A percentile compares a stretch with the other conserved stretches of the same genome.
phyloP scores from a whole-genome alignment of 192 early-diverging fungal genomes.

The Rhizoclosmatium sp. region DNA sequence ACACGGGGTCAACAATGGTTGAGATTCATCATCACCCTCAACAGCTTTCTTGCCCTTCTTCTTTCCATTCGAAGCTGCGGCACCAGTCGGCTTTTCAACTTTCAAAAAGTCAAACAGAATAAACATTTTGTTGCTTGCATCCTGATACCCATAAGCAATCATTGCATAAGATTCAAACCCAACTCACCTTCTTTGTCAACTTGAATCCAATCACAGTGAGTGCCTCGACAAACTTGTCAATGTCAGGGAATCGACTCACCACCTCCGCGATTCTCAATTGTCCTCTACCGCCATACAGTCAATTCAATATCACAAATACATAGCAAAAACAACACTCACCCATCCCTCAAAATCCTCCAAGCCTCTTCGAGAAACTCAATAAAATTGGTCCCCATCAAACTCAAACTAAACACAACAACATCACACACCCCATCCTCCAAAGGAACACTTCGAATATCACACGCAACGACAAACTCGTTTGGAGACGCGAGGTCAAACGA shows the following conservation, averaged over 20 bases:
- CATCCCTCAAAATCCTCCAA: conserved; percentile 78
- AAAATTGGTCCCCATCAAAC: conserved; percentile 98
- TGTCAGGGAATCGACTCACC: conserved; percentile 83
- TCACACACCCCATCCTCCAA: conserved; percentile 72
- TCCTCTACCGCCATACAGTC: conserved; percentile 63
- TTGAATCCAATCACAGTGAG: conserved; percentile 82
- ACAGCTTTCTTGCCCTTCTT: not conserved
- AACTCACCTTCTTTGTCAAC: conserved; percentile 68
- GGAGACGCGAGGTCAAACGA: conserved; percentile 22
- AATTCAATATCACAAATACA: not conserved
- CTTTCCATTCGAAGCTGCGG: not conserved
- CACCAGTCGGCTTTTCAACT: conserved; percentile 31
- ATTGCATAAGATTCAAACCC: not conserved
- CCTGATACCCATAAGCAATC: conserved; percentile 50
- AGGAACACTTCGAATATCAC: conserved; percentile 87
- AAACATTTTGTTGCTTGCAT: conserved; percentile 94
- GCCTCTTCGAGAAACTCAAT: conserved; percentile 91
- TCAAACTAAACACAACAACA: conserved; percentile 89
- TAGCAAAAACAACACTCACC: conserved; percentile 51
- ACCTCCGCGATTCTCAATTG: conserved; percentile 95
- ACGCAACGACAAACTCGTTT: conserved; percentile 72
- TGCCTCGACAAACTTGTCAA: conserved; percentile 77
- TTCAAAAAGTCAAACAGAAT: conserved; percentile 87
- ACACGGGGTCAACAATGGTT: conserved; percentile 47
- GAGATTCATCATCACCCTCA: not conserved